Evolutionary conservation across 148 eudicot genomes (phyloP).

Genomic region (Dysphania ambrosioides): DNA sequence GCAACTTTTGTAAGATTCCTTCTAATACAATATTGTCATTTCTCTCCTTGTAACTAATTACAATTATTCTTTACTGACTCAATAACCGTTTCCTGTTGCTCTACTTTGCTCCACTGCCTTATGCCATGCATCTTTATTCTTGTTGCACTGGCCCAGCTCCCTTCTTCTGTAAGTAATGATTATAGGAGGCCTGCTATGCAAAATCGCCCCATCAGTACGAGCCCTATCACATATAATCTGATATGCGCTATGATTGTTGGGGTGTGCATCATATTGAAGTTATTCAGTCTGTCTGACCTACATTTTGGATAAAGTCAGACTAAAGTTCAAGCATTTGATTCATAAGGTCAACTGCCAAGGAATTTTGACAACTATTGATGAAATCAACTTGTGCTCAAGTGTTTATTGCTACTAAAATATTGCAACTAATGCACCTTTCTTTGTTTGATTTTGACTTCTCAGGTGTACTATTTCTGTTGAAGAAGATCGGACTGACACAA

Average conservation of each 20-base stretch:
- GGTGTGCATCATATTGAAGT: background rate
- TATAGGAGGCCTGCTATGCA: too few species aligned
- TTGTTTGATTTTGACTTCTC: slow-evolving; percentile 20
- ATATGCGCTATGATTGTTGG: background rate
- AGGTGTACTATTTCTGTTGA: slow-evolving; percentile 44
- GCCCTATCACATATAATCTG: background rate
- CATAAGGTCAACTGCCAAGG: background rate
- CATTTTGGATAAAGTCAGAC: background rate
- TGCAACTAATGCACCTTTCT: background rate
- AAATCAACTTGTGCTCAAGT: background rate
- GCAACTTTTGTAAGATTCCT: too few species aligned
- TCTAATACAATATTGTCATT: too few species aligned
- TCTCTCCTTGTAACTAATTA: too few species aligned
- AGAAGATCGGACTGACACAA: slow-evolving; percentile 43
- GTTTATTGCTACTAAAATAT: background rate
- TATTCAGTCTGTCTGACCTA: background rate
- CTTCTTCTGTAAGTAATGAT: too few species aligned
- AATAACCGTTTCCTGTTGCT: too few species aligned
- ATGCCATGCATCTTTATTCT: too few species aligned
- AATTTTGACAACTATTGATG: background rate
- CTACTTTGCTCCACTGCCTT: too few species aligned
- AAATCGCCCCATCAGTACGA: too few species aligned
- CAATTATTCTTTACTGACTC: too few species aligned
- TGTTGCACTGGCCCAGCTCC: too few species aligned
- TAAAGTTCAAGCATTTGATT: background rate